These are phyloP conservation scores for Heterotrichella gracilis DNA, from an alignment of 352 stramenopile genomes.

Conservation along the genomic window DNA sequence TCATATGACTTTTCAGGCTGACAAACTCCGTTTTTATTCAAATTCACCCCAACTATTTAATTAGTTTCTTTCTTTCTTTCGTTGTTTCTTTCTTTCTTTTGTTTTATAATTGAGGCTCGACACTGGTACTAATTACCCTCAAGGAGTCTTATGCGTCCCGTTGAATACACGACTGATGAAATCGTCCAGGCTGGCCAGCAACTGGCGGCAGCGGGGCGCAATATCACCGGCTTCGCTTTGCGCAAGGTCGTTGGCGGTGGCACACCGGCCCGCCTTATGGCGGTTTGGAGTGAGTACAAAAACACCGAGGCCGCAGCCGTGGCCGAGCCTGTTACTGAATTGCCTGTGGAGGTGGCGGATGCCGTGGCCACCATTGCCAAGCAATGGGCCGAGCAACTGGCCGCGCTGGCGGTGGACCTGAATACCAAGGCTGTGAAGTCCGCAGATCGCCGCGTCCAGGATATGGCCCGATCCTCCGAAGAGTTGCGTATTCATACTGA, in stretches of 20 bases:
- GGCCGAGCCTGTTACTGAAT: background rate
- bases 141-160: background rate
- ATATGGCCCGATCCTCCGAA: background rate
- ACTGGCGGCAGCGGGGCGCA: background rate
- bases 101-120: slow-evolving; percentile 6
- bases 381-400: background rate
- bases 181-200: background rate
- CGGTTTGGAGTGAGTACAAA: slow-evolving; percentile 1
- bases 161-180: background rate
- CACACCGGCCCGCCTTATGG: background rate
- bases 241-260: background rate
- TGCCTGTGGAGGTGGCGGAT: background rate
- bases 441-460: background rate
- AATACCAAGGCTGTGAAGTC: slow-evolving; percentile 1
- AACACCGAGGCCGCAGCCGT: background rate
- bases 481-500: slow-evolving; percentile 4
- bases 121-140: slow-evolving; percentile 1
- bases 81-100: slow-evolving; percentile 9
- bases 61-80: slow-evolving; percentile 9
- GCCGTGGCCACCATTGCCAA: background rate
- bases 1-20: slow-evolving; percentile 4
- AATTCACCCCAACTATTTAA: slow-evolving; percentile 4
- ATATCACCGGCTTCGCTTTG: background rate
- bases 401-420: background rate
- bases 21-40: slow-evolving; percentile 7